phyloP scores from a whole-genome alignment of 140 eudicot species.

The Bidens hawaiensis region DNA sequence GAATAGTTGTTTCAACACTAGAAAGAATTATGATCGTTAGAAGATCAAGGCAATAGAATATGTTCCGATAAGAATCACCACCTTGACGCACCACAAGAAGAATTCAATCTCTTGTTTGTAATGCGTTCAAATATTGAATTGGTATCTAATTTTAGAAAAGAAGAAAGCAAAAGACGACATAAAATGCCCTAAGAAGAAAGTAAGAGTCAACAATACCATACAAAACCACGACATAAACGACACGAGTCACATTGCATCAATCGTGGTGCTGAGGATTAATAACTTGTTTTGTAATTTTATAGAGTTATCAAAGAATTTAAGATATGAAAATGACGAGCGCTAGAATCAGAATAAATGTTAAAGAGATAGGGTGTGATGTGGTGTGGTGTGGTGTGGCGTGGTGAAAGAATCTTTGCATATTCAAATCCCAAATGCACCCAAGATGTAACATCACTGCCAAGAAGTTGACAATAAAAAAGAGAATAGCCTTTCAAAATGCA shows the following conservation, averaged over 20 bases:
- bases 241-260: slow-evolving; percentile 17
- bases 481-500: slow-evolving; percentile 15
- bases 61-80: slow-evolving; percentile 15
- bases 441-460: background rate
- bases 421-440: slow-evolving; percentile 34
- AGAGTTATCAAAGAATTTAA: background rate
- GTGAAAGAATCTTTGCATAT: slow-evolving; percentile 40
- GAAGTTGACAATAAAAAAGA: slow-evolving; percentile 6
- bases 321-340: background rate
- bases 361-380: too few species aligned
- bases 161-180: slow-evolving; percentile 18
- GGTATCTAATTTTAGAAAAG: slow-evolving; percentile 19
- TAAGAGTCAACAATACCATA: background rate
- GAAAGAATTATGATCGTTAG: too few species aligned
- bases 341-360: slow-evolving; percentile 12
- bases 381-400: slow-evolving; percentile 14
- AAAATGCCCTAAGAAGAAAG: slow-evolving; percentile 6
- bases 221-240: background rate
- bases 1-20: background rate
- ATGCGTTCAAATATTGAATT: slow-evolving; percentile 2
- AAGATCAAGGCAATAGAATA: slow-evolving; percentile 16
- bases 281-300: slow-evolving; percentile 11
- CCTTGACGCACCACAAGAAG: slow-evolving; percentile 3
- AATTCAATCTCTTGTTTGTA: slow-evolving; percentile 11
- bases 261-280: slow-evolving; percentile 2